These are phyloP conservation scores for Aspergillus niger DNA, from an alignment of 2,329 filamentous ascomycete species.

Conservation along the genomic window DNA sequence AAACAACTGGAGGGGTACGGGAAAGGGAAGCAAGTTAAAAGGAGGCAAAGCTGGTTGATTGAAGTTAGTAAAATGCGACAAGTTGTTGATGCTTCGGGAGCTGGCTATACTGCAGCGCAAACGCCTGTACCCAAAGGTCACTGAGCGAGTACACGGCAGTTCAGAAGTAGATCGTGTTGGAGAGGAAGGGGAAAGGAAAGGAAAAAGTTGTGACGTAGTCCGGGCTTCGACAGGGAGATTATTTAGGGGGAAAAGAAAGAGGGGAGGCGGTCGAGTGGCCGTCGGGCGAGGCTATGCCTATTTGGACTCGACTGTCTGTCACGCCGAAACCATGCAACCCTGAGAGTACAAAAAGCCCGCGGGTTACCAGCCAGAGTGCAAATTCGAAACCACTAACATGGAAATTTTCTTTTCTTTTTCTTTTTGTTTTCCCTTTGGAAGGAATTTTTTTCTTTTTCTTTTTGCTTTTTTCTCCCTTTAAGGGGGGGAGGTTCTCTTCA, in stretches of 20 bases:
- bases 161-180: slow-evolving; percentile 2
- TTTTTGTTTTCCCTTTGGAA: background rate
- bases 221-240: slow-evolving; percentile 34
- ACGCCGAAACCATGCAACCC: slow-evolving; percentile 24
- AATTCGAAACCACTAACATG: slow-evolving; percentile 1
- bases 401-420: background rate
- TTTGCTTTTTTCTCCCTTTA: background rate
- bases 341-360: slow-evolving; percentile 26
- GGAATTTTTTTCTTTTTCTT: background rate
- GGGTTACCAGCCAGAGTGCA: slow-evolving; percentile 20
- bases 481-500: background rate
- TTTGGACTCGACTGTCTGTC: slow-evolving; percentile 18
- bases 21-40: slow-evolving; percentile 9
- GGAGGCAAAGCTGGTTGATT: slow-evolving; percentile 16
- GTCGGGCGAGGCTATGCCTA: slow-evolving; percentile 21
- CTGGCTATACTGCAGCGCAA: background rate
- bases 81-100: slow-evolving; percentile 11
- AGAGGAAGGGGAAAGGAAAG: slow-evolving; percentile 11
- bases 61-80: slow-evolving; percentile 5
- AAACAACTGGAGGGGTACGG: background rate
- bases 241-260: slow-evolving; percentile 35
- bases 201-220: slow-evolving; percentile 43
- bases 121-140: slow-evolving; percentile 7
- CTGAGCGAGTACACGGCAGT: slow-evolving; percentile 6
- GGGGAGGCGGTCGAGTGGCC: slow-evolving; percentile 29